Evolutionary conservation across 208 protist species (phyloP).

Genomic region (Leishmania gerbilli): DNA sequence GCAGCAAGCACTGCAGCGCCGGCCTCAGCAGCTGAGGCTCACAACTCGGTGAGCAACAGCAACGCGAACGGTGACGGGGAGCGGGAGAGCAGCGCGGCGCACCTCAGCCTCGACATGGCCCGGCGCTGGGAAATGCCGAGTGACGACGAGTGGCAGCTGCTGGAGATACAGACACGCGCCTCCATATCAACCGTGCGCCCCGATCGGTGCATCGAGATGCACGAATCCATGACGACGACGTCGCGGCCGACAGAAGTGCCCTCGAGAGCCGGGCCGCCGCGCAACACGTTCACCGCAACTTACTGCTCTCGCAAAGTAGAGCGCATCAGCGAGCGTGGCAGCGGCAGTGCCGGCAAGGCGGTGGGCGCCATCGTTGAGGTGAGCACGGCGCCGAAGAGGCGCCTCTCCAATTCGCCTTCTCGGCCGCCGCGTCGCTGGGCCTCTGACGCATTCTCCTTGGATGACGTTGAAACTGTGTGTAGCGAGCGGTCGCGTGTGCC

Average conservation of each 20-base stretch:
- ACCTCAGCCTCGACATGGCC: slow-evolving; percentile 29
- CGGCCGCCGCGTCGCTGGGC: slow-evolving; percentile 27
- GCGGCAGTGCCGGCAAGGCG: not conserved
- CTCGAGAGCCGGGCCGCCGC: not conserved
- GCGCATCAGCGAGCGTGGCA: not conserved
- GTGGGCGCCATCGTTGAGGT: not conserved
- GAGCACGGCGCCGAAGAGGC: not conserved
- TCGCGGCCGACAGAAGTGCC: slow-evolving; percentile 1
- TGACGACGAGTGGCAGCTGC: slow-evolving; percentile 26
- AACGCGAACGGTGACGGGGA: not conserved
- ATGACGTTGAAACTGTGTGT: slow-evolving; percentile 37
- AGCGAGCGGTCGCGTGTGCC: slow-evolving; percentile 32
- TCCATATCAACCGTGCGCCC: slow-evolving; percentile 41
- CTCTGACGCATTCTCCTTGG: slow-evolving; percentile 25
- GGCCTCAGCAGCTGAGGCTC: not conserved
- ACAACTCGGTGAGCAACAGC: not conserved
- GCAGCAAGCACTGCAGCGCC: not conserved
- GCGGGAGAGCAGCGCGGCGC: slow-evolving; percentile 9
- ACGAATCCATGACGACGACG: not conserved
- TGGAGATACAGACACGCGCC: slow-evolving; percentile 53
- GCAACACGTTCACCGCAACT: slow-evolving; percentile 37
- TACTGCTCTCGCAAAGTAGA: slow-evolving; percentile 21
- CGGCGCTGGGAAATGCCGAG: slow-evolving; percentile 36
- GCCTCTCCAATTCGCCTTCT: slow-evolving; percentile 2
- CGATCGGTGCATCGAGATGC: slow-evolving; percentile 4